Percentiles rank a stretch among this genome's conserved stretches.
Evolutionary conservation across 768 basidiomycete species (phyloP).

Genomic region (Termitomyces sp.): DNA sequence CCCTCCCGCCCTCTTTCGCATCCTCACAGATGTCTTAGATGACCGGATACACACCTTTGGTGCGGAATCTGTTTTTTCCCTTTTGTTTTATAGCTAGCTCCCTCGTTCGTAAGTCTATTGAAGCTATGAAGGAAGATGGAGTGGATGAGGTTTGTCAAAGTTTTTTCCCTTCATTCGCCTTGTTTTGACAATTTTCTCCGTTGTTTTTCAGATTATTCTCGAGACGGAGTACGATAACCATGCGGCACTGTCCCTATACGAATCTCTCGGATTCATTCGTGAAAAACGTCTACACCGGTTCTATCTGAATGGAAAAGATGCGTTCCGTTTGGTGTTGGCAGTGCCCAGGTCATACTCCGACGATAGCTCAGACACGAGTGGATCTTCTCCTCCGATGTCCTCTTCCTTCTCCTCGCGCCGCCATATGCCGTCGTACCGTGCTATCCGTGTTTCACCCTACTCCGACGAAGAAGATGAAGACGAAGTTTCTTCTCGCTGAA

Average conservation of each 20-base stretch:
- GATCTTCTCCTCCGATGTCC: constrained; percentile 20
- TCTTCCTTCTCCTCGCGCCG: constrained; percentile 18
- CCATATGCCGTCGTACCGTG: constrained; percentile 30
- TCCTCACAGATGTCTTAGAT: constrained; percentile 47
- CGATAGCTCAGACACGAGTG: constrained; percentile 26
- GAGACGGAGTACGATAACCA: constrained; percentile 96
- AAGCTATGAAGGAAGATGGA: constrained; percentile 77
- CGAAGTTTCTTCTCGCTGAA: constrained; percentile 30
- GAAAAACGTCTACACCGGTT: constrained; percentile 95
- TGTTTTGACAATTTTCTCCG: background rate
- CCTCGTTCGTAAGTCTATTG: constrained; percentile 79
- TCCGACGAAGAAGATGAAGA: constrained; percentile 42
- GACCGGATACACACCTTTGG: constrained; percentile 43
- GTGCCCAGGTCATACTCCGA: constrained; percentile 42
- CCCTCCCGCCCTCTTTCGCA: constrained; percentile 28
- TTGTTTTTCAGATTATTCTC: constrained; percentile 79
- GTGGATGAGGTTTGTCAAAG: constrained; percentile 77
- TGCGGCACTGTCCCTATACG: constrained; percentile 86
- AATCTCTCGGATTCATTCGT: constrained; percentile 89
- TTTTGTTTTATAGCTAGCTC: constrained; percentile 63
- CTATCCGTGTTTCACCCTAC: constrained; percentile 43
- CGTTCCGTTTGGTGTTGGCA: constrained; percentile 76
- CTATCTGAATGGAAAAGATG: constrained; percentile 97
- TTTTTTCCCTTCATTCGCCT: background rate
- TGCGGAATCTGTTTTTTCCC: constrained; percentile 38